These are phyloP conservation scores for Hericium rajendrae DNA, from an alignment of 768 basidiomycete species.

Conservation along the genomic window DNA sequence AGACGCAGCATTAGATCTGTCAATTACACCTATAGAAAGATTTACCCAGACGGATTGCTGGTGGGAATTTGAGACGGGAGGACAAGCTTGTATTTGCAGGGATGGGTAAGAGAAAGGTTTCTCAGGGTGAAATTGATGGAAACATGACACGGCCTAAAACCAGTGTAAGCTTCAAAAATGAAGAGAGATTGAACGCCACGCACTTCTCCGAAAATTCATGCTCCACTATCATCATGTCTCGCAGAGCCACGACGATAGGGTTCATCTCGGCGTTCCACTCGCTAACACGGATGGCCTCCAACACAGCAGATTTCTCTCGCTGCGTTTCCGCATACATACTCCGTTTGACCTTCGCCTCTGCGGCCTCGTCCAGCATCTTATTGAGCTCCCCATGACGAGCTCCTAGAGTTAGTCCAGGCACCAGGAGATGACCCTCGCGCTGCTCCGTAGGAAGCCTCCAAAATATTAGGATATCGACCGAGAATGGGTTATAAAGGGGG, in stretches of 20 bases:
- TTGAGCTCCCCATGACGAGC: conserved; percentile 59
- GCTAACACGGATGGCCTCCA: conserved; percentile 56
- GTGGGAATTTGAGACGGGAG: conserved; percentile 24
- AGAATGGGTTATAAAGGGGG: conserved; percentile 67
- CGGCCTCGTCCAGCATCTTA: conserved; percentile 48
- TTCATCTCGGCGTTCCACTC: conserved; percentile 78
- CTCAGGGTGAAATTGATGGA: conserved; percentile 49
- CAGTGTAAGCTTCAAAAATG: background rate
- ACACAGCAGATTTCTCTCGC: conserved; percentile 55
- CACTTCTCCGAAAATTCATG: conserved; percentile 74
- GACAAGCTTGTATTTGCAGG: conserved; percentile 48
- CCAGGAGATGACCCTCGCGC: conserved; percentile 50
- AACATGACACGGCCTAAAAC: conserved; percentile 42
- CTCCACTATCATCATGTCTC: conserved; percentile 29
- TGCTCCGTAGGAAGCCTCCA: conserved; percentile 61
- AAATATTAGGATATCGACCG: conserved; percentile 64
- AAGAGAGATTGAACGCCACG: background rate
- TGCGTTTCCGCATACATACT: conserved; percentile 91
- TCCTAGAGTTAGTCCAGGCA: conserved; percentile 55
- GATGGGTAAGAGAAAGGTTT: conserved; percentile 63
- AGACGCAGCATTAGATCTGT: background rate
- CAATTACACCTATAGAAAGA: conserved; percentile 3
- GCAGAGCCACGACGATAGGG: conserved; percentile 49
- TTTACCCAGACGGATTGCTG: conserved; percentile 17
- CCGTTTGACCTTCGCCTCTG: conserved; percentile 57